phyloP scores from a whole-genome alignment of 306 rosid genomes.

The Benincasa hispida region DNA sequence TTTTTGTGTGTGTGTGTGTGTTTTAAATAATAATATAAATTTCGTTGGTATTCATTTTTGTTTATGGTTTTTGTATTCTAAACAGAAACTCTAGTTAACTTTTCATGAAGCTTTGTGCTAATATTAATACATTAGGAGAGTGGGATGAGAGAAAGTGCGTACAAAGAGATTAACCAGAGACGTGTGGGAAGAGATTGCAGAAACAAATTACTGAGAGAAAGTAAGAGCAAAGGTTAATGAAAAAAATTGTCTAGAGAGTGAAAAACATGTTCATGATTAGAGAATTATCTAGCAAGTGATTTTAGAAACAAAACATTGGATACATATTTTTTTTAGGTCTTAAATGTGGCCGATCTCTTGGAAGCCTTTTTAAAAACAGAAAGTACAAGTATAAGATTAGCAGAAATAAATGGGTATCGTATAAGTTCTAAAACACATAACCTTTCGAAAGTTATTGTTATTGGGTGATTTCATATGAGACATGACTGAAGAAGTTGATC shows the following conservation, averaged over 20 bases:
- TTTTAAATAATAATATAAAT: background rate
- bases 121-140: background rate
- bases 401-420: background rate
- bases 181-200: background rate
- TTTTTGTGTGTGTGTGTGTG: background rate
- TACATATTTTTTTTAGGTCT: background rate
- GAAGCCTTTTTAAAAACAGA: background rate
- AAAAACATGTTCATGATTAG: background rate
- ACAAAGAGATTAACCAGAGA: background rate
- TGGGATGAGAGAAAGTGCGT: background rate
- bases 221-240: background rate
- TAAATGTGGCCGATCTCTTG: background rate
- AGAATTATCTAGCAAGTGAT: background rate
- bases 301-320: background rate
- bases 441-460: background rate
- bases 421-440: background rate
- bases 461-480: background rate
- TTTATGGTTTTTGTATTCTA: background rate
- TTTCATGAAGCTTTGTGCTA: background rate
- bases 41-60: background rate
- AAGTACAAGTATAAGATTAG: background rate
- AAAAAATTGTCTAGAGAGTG: background rate
- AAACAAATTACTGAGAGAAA: background rate
- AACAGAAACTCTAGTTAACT: background rate
- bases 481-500: background rate